phyloP scores from a whole-genome alignment of 495 filamentous ascomycete species.

The Neurospora sp. region DNA sequence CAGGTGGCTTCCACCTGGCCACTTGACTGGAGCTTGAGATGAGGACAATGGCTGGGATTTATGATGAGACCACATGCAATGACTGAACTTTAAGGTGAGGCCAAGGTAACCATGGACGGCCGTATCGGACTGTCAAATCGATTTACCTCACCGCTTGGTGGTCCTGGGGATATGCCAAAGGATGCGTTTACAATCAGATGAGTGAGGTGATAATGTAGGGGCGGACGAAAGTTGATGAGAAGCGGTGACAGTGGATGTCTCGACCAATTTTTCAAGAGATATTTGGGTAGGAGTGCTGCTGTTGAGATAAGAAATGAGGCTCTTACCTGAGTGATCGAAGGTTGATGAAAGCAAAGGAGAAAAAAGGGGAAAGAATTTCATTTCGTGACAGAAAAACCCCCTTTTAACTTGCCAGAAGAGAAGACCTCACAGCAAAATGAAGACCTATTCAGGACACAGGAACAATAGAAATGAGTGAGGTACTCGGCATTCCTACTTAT shows the following conservation, averaged over 20 bases:
- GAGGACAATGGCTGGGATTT: not conserved
- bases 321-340: not conserved
- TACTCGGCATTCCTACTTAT: not conserved
- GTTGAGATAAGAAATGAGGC: not conserved
- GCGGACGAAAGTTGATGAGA: not conserved
- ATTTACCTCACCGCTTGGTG: not conserved
- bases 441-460: not conserved
- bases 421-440: not conserved
- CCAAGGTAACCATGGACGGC: not conserved
- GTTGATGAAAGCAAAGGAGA: not conserved
- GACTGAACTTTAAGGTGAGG: not conserved
- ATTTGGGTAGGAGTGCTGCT: not conserved
- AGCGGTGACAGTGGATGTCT: not conserved
- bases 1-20: not conserved
- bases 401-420: not conserved
- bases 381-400: not conserved
- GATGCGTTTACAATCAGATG: not conserved
- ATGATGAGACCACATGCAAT: not conserved
- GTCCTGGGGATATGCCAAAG: not conserved
- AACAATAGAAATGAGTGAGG: not conserved
- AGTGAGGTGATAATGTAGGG: not conserved
- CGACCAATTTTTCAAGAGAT: not conserved
- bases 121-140: not conserved
- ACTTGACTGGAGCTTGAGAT: not conserved
- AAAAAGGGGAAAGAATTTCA: not conserved